Evolutionary conservation across 1,284 basidiomycete species (phyloP), one percentile per base, ranked within the genome.

Genomic region (Apiotrichum laibachii): DNA sequence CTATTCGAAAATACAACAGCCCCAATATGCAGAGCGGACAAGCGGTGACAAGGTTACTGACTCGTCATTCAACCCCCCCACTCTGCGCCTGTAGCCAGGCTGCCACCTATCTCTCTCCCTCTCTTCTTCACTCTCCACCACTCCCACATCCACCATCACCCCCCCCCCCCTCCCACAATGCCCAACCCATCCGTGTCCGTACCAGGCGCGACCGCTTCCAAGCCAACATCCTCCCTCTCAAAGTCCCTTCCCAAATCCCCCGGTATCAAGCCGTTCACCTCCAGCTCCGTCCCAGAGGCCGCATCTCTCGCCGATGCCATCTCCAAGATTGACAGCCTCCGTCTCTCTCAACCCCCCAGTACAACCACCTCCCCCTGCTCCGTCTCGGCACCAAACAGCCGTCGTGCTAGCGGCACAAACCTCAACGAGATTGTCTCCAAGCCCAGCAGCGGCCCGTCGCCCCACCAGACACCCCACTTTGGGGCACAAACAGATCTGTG

Each of bases 401-500:
- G 49, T 13, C 49, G 49, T 19, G 21, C 34, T 10, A 50, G 49
- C 18, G 34, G 21, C 2, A n/a, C 31, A 8, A 50, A 50, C 21
- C 34, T 50, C 34, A 13, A 3, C 49, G 49, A 50, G 19, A 19
- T 37, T 11, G 21, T 58, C n/a, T n/a, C n/a, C 46, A 63, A 65
- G 35, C 26, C 26, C 26, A 31, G 26, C 26, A 7, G 26, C 26
- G 58, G 58, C 46, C 5, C 51, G 35, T 72, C 70, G 43, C 70
- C 66, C 5, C 72, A 73, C 31, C 72, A 71, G n/a, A 79, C 76
- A 31, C 77, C 77, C 10, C 77, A 79, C 62, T 79, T 79, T 64
- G 77, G 77, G 2, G 77, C 77, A 34, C 75, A 76, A 60, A 73
- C 75, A 2, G 72, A 67, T 37, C 50, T 77, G 74, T 75, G 53